phyloP scores from a whole-genome alignment of 1,139 yeast species.

The Taphrina flavorubra region DNA sequence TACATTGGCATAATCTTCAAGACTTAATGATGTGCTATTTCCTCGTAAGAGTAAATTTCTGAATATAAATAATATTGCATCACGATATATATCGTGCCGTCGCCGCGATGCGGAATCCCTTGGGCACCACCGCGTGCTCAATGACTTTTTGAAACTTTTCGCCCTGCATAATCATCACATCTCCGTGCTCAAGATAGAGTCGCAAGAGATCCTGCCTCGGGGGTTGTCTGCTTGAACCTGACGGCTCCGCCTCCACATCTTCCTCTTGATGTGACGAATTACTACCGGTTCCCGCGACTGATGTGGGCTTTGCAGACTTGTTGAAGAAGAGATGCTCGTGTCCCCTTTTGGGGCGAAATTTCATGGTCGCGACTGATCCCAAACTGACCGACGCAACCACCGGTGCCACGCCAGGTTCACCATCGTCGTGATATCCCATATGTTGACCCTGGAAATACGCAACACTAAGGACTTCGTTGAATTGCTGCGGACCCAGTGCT shows the following conservation, averaged over 20 bases:
- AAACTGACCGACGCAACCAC: slow-evolving; percentile 23
- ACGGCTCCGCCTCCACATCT: background rate
- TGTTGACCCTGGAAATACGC: slow-evolving; percentile 35
- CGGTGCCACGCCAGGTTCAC: slow-evolving; percentile 7
- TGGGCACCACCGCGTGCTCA: slow-evolving; percentile 12
- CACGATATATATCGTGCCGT: slow-evolving; percentile 17
- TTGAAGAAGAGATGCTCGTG: slow-evolving; percentile 8
- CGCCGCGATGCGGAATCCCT: slow-evolving; percentile 6
- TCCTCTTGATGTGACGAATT: background rate
- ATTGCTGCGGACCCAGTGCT: background rate
- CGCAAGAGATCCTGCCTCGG: slow-evolving; percentile 11
- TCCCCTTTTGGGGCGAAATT: slow-evolving; percentile 15
- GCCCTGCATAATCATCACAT: slow-evolving; percentile 22
- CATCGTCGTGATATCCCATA: slow-evolving; percentile 35
- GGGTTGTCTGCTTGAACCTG: background rate
- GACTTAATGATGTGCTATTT: background rate
- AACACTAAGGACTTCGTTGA: slow-evolving; percentile 39
- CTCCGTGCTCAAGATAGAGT: slow-evolving; percentile 18
- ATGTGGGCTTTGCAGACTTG: background rate
- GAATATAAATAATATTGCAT: background rate
- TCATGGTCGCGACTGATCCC: slow-evolving; percentile 19
- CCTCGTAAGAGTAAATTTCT: no score
- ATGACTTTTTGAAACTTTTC: background rate
- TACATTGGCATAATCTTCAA: background rate
- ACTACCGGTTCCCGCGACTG: background rate